Evolutionary conservation across 495 filamentous ascomycete species (phyloP).

Genomic region (Chaetomidium leptoderma): DNA sequence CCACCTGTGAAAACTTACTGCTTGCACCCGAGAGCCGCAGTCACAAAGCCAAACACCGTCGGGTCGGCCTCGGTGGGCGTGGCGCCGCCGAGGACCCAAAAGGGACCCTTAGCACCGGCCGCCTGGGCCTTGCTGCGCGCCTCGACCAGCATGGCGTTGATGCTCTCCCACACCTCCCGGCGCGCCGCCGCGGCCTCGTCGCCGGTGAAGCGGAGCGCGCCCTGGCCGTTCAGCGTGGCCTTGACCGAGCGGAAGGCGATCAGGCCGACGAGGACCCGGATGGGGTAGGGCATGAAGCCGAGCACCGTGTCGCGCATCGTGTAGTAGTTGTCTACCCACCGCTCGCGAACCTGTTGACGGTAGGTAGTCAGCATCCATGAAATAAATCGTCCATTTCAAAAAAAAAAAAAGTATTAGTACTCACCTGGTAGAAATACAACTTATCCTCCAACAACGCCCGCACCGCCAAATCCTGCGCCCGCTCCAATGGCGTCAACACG

Average conservation of each 20-base stretch:
- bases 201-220: constrained; percentile 45
- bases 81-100: constrained; percentile 55
- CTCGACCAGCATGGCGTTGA: constrained; percentile 38
- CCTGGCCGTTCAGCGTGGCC: constrained; percentile 51
- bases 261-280: constrained; percentile 52
- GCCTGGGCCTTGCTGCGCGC: constrained; percentile 15
- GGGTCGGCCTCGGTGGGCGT: constrained; percentile 56
- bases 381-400: background rate
- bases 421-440: constrained; percentile 52
- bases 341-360: constrained; percentile 38
- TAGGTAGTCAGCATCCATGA: background rate
- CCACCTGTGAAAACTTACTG: constrained; percentile 45
- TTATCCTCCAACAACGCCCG: constrained; percentile 58
- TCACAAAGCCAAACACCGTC: constrained; percentile 54
- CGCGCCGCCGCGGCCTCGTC: constrained; percentile 48
- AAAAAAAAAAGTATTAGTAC: too few species aligned
- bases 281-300: constrained; percentile 44
- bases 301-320: constrained; percentile 53
- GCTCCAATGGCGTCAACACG: constrained; percentile 31
- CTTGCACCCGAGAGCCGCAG: constrained; percentile 43
- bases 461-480: constrained; percentile 49
- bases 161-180: constrained; percentile 49
- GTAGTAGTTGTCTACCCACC: constrained; percentile 60
- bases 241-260: constrained; percentile 44
- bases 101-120: constrained; percentile 32